Evolutionary conservation across 2,329 filamentous ascomycete species (phyloP).

Genomic region (Coleophoma cylindrospora): DNA sequence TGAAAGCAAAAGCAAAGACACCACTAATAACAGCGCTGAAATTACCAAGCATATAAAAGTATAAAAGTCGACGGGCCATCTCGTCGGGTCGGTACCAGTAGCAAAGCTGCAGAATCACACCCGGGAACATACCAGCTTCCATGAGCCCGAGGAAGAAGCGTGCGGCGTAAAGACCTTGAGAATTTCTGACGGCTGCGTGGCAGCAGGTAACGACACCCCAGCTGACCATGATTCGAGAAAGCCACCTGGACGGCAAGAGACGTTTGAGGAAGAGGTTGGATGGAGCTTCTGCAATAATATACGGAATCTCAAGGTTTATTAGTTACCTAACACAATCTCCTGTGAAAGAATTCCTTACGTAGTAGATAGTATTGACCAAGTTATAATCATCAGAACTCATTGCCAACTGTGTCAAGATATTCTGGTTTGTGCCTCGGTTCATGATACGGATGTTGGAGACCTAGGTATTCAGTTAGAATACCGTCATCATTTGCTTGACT

Average conservation of each 20-base stretch:
- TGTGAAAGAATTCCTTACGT: slow-evolving; percentile 15
- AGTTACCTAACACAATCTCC: background rate
- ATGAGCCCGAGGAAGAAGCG: slow-evolving; percentile 9
- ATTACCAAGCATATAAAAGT: slow-evolving; percentile 38
- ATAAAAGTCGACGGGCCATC: slow-evolving; percentile 38
- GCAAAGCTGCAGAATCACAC: slow-evolving; percentile 36
- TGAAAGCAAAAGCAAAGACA: slow-evolving; percentile 38
- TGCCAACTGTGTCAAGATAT: slow-evolving; percentile 16
- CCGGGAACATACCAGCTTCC: slow-evolving; percentile 36
- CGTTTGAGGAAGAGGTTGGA: slow-evolving; percentile 31
- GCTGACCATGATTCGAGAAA: slow-evolving; percentile 25
- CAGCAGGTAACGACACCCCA: slow-evolving; percentile 2
- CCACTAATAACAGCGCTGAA: slow-evolving; percentile 35
- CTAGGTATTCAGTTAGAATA: slow-evolving; percentile 11
- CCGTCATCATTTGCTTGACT: background rate
- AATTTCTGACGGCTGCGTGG: slow-evolving; percentile 3
- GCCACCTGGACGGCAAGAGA: slow-evolving; percentile 28
- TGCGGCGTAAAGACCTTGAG: slow-evolving; percentile 2
- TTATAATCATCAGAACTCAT: slow-evolving; percentile 27
- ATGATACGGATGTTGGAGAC: slow-evolving; percentile 31
- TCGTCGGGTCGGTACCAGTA: slow-evolving; percentile 45
- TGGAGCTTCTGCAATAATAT: slow-evolving; percentile 32
- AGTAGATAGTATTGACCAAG: slow-evolving; percentile 30
- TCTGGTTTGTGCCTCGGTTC: slow-evolving; percentile 25
- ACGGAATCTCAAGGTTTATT: slow-evolving; percentile 22